A percentile compares a stretch with the other conserved stretches of the same genome.
Evolutionary conservation across 306 rosid species (phyloP).

Genomic region (Rosa rugosa): DNA sequence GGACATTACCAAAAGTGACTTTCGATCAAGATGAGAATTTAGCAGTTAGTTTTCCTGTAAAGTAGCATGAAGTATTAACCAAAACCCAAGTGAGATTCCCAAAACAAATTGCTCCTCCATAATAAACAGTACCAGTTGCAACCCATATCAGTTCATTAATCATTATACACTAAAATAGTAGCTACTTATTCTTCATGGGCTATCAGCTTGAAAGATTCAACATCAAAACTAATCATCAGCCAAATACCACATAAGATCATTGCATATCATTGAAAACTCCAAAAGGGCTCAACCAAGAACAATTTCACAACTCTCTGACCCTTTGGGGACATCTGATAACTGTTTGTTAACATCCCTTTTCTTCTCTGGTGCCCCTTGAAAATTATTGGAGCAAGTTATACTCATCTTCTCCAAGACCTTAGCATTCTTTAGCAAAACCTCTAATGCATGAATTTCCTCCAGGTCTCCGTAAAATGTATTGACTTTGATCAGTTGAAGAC

Average conservation of each 20-base stretch:
- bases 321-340: not conserved
- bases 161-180: too few species aligned
- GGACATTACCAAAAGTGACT: too few species aligned
- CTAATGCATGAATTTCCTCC: not conserved
- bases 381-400: not conserved
- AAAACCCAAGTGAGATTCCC: too few species aligned
- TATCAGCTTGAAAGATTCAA: not conserved
- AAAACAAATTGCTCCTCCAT: too few species aligned
- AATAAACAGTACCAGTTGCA: too few species aligned
- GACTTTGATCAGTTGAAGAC: not conserved
- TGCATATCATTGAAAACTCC: not conserved
- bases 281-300: not conserved
- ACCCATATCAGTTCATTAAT: too few species aligned
- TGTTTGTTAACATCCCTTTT: not conserved
- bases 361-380: not conserved
- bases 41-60: too few species aligned
- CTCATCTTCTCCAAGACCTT: conserved; percentile 5
- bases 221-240: not conserved
- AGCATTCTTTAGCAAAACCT: conserved; percentile 10
- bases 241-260: too few species aligned
- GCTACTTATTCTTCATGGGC: not conserved
- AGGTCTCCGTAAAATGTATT: not conserved
- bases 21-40: too few species aligned
- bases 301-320: not conserved
- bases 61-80: too few species aligned